Conservation (phyloP, 2,329 filamentous ascomycete species). For the Dendrostoma leiphaemia region DNA sequence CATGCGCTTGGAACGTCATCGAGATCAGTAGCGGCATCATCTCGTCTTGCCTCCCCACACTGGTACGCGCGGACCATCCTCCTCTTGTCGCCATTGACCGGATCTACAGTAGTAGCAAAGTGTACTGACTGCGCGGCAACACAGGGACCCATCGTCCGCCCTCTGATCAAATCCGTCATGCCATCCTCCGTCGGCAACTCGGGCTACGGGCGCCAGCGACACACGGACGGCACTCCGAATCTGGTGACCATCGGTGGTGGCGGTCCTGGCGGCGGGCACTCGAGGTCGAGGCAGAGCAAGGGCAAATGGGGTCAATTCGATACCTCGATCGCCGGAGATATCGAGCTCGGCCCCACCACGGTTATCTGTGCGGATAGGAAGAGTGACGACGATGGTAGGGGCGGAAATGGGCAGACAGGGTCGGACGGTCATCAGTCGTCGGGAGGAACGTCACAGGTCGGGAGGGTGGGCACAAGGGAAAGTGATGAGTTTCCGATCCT, state of each 20-base stretch:
- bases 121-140: neutral
- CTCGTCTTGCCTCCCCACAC: conserved; percentile 8
- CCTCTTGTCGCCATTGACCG: too few species aligned
- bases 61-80: neutral
- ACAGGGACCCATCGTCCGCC: conserved; percentile 6
- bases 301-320: conserved; percentile 6
- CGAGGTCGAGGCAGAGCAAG: neutral
- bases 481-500: conserved; percentile 9
- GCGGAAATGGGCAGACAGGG: neutral
- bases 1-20: conserved; percentile 9
- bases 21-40: conserved; percentile 13
- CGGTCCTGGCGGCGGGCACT: neutral
- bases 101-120: too few species aligned
- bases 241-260: conserved; percentile 7
- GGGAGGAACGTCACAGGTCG: neutral
- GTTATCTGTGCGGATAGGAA: neutral
- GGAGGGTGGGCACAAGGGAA: neutral
- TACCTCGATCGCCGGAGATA: conserved; percentile 4
- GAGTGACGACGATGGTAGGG: neutral
- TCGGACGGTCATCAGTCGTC: neutral
- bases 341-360: neutral
- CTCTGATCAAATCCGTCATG: conserved; percentile 10
- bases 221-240: neutral
- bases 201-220: neutral
- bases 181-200: neutral